phyloP scores from a whole-genome alignment of 2,329 filamentous ascomycete species.

The Macrophomina phaseolina region DNA sequence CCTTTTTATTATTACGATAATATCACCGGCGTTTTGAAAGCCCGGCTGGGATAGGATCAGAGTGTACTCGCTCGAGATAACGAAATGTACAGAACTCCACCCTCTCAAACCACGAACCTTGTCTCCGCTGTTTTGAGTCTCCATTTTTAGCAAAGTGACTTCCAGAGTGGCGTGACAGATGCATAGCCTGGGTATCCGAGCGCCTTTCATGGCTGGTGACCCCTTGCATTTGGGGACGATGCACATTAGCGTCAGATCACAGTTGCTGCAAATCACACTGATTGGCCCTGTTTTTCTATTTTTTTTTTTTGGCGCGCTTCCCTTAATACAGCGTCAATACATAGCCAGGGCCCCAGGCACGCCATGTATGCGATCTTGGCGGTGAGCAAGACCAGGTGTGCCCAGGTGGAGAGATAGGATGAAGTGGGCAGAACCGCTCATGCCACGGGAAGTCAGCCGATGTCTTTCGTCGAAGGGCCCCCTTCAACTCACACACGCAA shows the following conservation, averaged over 20 bases:
- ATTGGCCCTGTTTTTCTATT: background rate
- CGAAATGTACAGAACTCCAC: constrained; percentile 23
- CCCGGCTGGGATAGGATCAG: constrained; percentile 5
- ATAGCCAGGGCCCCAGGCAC: background rate
- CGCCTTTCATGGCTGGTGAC: background rate
- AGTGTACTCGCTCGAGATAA: constrained; percentile 17
- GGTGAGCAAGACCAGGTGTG: background rate
- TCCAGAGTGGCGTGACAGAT: constrained; percentile 4
- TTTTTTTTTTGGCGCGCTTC: background rate
- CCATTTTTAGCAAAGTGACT: constrained; percentile 3
- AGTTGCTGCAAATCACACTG: background rate
- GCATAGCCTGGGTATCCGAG: background rate
- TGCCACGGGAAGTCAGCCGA: background rate
- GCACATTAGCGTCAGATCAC: background rate
- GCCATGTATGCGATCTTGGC: background rate
- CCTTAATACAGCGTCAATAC: background rate
- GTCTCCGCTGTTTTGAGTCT: background rate
- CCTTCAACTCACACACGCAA: background rate
- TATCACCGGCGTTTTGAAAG: constrained; percentile 1
- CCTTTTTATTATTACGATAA: constrained; percentile 15
- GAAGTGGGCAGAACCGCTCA: constrained; percentile 4
- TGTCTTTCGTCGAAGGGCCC: background rate
- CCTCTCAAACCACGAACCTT: background rate
- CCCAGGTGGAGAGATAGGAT: background rate
- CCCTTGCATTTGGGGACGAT: background rate